Evolutionary conservation across 1,139 yeast genomes (phyloP).

Genomic region (Williopsis jadinii): DNA sequence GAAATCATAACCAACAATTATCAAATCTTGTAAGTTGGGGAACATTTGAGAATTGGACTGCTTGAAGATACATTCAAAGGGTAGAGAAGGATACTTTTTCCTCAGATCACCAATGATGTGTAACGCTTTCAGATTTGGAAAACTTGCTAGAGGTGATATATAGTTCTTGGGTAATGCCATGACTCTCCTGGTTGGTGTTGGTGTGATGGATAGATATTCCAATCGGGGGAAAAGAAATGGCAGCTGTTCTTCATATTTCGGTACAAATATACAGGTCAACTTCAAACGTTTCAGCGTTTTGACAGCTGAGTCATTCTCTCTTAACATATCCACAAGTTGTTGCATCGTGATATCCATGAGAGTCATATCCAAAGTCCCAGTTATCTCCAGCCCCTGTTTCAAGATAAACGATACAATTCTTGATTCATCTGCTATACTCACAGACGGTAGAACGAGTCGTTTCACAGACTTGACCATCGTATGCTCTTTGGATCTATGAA

Average conservation of each 20-base stretch:
- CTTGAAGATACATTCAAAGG: constrained; percentile 15
- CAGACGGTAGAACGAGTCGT: constrained; percentile 6
- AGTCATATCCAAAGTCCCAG: constrained; percentile 8
- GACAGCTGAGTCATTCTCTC: constrained; percentile 1
- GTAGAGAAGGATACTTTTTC: constrained; percentile 11
- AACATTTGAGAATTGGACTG: constrained; percentile 2
- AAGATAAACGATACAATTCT: constrained; percentile 11
- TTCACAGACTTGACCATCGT: constrained; percentile 3
- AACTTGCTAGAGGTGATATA: constrained; percentile 4
- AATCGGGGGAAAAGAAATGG: constrained; percentile 12
- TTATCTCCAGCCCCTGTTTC: constrained; percentile 6
- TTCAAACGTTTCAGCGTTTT: constrained; percentile 5
- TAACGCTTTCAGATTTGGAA: constrained; percentile 8
- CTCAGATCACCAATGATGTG: constrained; percentile 14
- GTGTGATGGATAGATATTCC: constrained; percentile 7
- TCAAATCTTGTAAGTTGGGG: constrained; percentile 13
- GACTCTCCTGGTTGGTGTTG: constrained; percentile 6
- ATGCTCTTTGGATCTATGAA: constrained; percentile 7
- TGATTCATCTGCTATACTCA: constrained; percentile 16
- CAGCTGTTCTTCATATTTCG: constrained; percentile 14
- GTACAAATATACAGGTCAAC: constrained; percentile 12
- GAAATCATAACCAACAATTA: constrained; percentile 19
- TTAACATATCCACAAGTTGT: constrained; percentile 9
- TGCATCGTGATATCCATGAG: constrained; percentile 13
- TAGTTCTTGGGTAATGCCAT: constrained; percentile 8